A percentile compares a stretch with the other conserved stretches of the same genome.
These are phyloP conservation scores for Nannizzia gypsea DNA, from an alignment of 2,329 filamentous ascomycete genomes.

Conservation along the genomic window DNA sequence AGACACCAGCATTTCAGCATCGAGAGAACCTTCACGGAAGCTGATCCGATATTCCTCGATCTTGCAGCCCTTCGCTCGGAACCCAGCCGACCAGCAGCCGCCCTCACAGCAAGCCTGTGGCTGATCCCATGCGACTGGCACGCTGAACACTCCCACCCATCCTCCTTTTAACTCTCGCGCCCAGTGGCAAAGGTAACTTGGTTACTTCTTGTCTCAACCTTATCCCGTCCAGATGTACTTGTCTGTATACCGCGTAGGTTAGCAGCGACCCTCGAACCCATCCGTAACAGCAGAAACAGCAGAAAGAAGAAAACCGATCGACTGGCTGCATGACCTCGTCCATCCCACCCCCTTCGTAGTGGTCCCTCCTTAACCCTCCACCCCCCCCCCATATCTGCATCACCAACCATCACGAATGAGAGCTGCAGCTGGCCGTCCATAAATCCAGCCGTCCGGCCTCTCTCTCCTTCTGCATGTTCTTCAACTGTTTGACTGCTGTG, in stretches of 20 bases:
- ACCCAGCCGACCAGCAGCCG: neutral
- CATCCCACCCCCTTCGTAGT: neutral
- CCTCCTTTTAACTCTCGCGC: neutral
- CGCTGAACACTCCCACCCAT: neutral
- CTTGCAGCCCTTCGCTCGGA: neutral
- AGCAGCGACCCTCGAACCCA: neutral
- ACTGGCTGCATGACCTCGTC: neutral
- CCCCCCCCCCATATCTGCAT: neutral
- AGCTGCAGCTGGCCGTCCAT: neutral
- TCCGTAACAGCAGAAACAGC: neutral
- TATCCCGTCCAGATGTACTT: neutral
- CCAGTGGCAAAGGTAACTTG: neutral
- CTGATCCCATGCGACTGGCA: neutral
- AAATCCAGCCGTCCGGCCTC: neutral
- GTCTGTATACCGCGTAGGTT: neutral
- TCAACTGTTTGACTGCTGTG: neutral
- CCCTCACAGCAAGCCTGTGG: neutral
- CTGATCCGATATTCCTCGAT: neutral
- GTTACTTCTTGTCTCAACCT: neutral
- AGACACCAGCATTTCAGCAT: neutral
- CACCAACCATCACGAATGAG: neutral
- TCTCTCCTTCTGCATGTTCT: neutral
- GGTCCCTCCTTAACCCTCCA: neutral
- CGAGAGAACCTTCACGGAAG: neutral
- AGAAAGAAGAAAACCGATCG: neutral